Base-by-base conservation (phyloP, 768 basidiomycete genomes). In the Baorangia bicolor region DNA sequence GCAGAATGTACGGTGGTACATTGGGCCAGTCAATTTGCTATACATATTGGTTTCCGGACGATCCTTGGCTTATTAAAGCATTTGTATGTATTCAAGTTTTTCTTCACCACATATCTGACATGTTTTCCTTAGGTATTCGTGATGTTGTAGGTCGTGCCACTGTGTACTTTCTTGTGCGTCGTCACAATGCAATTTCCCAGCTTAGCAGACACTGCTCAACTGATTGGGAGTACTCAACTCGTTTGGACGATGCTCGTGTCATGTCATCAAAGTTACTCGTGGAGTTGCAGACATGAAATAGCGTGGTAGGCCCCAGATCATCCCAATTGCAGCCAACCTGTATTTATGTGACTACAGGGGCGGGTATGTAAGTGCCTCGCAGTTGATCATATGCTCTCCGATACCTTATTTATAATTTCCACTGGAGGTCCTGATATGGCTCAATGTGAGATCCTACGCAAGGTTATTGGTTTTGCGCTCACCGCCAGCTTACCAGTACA, bases 1-100 rank as follows among this genome's bases (percentile, higher is more conserved):
- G 18, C 12, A 60, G 58, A 2, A 33, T 62, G 60, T 62, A 62
- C 27, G 60, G 61, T 6, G 44, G 18, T 7, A 62, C 59, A 20
- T 14, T 61, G 39, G 59, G 54, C 2, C 60, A 62, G 13, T 41
- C 38, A 21, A 47, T 53, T 10, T 57, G 47, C 16, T 61, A 61
- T n/a, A 0, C 11, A 3, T 18, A 18, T 35, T 62, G 55, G 60
- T 62, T 62, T 35, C 61, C 60, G 1, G 12, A 52, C 1, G 61
- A 62, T 33, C 25, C 33, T 2, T 34, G 33, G 46, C 21, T n/a
- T 14, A 34, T 38, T 1, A 62, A 58, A 31, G 28, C 44, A 28
- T 27, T 53, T 1, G 60, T 63, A 43, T 2, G 59, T n/a, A 23
- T 27, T 14, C 14, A 8, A 2, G 1, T 7, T 27, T 45, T 33